These are phyloP conservation scores for Skeletonema tropicum DNA, from an alignment of 108 stramenopile genomes.

Conservation along the genomic window DNA sequence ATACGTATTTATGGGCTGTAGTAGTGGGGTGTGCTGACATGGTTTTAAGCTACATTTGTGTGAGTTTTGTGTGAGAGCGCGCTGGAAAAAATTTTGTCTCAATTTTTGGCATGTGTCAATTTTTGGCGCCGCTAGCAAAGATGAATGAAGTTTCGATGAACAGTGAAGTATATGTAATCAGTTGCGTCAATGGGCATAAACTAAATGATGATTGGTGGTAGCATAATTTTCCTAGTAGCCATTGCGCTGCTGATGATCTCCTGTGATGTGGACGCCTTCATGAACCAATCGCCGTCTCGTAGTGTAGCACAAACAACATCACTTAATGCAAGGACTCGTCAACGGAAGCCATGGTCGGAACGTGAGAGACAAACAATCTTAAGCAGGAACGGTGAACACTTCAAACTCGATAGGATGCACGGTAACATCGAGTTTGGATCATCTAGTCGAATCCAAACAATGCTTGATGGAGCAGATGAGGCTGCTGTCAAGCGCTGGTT, in stretches of 20 bases:
- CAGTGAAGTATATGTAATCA: too few species aligned
- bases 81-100: too few species aligned
- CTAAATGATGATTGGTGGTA: not conserved
- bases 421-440: slow-evolving; percentile 79
- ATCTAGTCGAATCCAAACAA: slow-evolving; percentile 60
- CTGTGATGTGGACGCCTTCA: slow-evolving; percentile 4
- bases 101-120: too few species aligned
- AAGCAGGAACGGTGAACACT: slow-evolving; percentile 69
- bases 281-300: not conserved
- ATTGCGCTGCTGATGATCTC: not conserved
- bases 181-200: not conserved
- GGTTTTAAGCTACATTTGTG: too few species aligned
- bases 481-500: slow-evolving; percentile 61
- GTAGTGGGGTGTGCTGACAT: too few species aligned
- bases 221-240: not conserved
- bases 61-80: too few species aligned
- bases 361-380: slow-evolving; percentile 63
- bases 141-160: too few species aligned
- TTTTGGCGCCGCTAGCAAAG: too few species aligned
- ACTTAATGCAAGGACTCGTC: slow-evolving; percentile 9
- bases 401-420: slow-evolving; percentile 57
- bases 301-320: slow-evolving; percentile 1
- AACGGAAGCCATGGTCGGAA: slow-evolving; percentile 40
- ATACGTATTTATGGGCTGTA: too few species aligned
- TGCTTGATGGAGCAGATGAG: slow-evolving; percentile 42